Evolutionary conservation across 495 filamentous ascomycete genomes (phyloP), one percentile per base, ranked within the genome.

Genomic region (Poronia punctata): DNA sequence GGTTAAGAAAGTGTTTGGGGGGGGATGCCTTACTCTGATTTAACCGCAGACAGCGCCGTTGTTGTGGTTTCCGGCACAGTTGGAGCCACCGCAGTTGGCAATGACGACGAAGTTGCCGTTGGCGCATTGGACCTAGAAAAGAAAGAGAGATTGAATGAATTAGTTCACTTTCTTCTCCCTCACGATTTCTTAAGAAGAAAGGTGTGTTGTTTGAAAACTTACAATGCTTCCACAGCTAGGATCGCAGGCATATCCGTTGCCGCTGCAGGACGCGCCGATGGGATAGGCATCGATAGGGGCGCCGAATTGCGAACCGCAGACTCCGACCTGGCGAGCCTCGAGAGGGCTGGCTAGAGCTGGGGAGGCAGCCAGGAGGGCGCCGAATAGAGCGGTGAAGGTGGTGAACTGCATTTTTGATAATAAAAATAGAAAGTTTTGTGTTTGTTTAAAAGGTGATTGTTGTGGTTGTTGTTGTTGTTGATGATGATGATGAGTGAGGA

Each of bases 351-450:
- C 29, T 10, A 40, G 27, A 14, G 27, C 38, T 17, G 39, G 21
- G 29, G 39, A 28, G 20, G 39, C 24, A 22, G 39, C 39, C 3
- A 41, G 39, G 14, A 41, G 39, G 28, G 34, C 20, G 28, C 39
- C 39, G 29, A 34, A 19, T 28, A 33, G 20, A 0, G 39, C 29
- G 39, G 29, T 41, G 29, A 26, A 9, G 20, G 29, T 33, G 28
- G 21, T 24, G 39, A 34, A 33, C 29, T 41, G 39, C 39, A 41
- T 41, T 24, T 33, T 41, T 34, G 39, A 7, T 33, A 11, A n/a
- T n/a, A n/a, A n/a, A n/a, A n/a, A n/a, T 41, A 24, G n/a, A 11
- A 10, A 2, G 5, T 38, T 19, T 15, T 32, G 38, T 5, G 17
- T 27, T 20, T 20, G 17, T 19, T 7, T 29, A 11, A 4, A 14